Evolutionary conservation across 768 basidiomycete genomes (phyloP).

Genomic region (Trametopsis cervina): DNA sequence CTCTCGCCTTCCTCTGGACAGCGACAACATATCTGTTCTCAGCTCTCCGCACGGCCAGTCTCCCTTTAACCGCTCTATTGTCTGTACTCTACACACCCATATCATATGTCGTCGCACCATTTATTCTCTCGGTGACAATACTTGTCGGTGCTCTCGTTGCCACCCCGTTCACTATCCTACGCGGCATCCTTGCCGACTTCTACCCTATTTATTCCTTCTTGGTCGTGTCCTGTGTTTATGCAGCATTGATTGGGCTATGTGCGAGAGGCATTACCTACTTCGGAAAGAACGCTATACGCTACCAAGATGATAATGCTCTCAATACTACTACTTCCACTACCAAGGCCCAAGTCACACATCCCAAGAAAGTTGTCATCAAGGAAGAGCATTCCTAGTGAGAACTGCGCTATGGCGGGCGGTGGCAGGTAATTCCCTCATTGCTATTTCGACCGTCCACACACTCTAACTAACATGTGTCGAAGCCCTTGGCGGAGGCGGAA

Average conservation of each 20-base stretch:
- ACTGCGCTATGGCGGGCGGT: too few species aligned
- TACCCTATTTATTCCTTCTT: constrained; percentile 24
- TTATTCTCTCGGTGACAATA: constrained; percentile 35
- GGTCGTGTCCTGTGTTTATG: constrained; percentile 15
- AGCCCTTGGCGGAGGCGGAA: too few species aligned
- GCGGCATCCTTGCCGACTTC: constrained; percentile 10
- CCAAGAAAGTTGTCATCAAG: constrained; percentile 1
- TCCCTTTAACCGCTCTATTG: constrained; percentile 8
- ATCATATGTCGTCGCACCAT: constrained; percentile 41
- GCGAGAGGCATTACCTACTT: constrained; percentile 11
- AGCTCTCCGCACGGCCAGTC: not conserved
- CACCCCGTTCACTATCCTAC: constrained; percentile 34
- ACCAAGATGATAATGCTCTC: not conserved
- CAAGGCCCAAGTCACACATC: not conserved
- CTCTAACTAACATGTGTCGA: too few species aligned
- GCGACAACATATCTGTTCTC: not conserved
- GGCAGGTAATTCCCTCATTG: too few species aligned
- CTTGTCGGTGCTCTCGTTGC: constrained; percentile 35
- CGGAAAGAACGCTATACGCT: not conserved
- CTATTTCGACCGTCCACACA: too few species aligned
- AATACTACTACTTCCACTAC: not conserved
- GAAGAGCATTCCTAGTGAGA: not conserved
- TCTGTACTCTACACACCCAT: constrained; percentile 20
- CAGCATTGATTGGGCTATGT: constrained; percentile 11
- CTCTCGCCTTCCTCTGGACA: not conserved